Base-by-base conservation (phyloP, 2,329 filamentous ascomycete species). In the Volutella citrinella region DNA sequence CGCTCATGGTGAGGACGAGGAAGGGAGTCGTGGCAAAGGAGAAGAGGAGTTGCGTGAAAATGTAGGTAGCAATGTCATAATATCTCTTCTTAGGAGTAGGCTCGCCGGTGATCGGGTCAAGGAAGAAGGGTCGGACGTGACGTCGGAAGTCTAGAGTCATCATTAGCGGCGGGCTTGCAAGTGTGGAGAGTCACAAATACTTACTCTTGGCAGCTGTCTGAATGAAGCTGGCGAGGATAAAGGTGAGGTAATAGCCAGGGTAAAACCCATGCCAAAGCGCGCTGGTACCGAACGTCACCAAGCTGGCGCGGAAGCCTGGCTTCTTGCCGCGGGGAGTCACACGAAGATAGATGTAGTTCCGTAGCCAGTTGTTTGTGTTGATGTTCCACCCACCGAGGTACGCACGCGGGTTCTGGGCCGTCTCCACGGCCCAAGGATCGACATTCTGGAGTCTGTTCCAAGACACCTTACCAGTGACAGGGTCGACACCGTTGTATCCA, bases 251-350 rank as follows among this genome's bases (percentile, higher is more conserved):
- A 63, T 98, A 98, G 6, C 93, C 93, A 0, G 93, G 91, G 49
- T 95, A 94, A 64, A 98, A 98, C 19, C 93, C 93, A 56, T 98
- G 93, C 93, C 93, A 98, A 49, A 97, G 83, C 4, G 93, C 91
- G 55, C 89, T 95, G 14, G 93, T 97, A 7, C 81, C 78, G 59
- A 98, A 98, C 0, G 93, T 98, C 20, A 89, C 88, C 68, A 98
- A 68, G 54, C 86, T 97, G 31, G 93, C 93, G 39, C 90, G 77
- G 69, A 98, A 98, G 2, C 93, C 93, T 9, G 93, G 93, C 62
- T 97, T 98, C 71, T 89, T 93, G 34, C 93, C 93, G 50, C 86
- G 85, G 0, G 93, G 93, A 1, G 93, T 98, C 4, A 98, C 93
- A 16, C 93, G 82, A 29, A 98, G 74, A 57, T 97, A 98, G 49